Evolutionary conservation across 495 filamentous ascomycete genomes (phyloP), one percentile per base, ranked within the genome.

Genomic region (Rhypophila decipiens): DNA sequence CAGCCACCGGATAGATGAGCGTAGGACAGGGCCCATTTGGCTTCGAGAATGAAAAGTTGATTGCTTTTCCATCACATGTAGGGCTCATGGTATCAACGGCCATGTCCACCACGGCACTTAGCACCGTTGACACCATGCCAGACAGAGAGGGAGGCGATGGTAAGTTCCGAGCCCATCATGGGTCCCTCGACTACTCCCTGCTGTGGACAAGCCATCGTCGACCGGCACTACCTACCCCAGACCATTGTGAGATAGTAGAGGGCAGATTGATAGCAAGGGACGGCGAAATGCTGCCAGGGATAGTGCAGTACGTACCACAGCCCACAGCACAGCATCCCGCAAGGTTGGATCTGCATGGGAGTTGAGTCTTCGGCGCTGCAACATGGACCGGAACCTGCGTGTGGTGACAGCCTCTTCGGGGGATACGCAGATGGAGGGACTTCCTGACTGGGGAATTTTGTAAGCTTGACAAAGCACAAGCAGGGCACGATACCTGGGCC

Each of bases 381-480:
- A 13, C 27, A 31, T 7, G 7, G 27, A 13, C 27, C 27, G 27
- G 27, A 31, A 31, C 7, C 27, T 31, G 27, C 27, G 27, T 31
- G 35, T 37, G 7, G 5, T 39, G 47, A 51, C 41, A 44, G 50
- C 55, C 51, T 36, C 47, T 55, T 56, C 45, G 57, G 60, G 58
- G 37, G 37, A 15, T n/a, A 23, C 17, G 13, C 29, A 35, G 48
- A 55, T 51, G 46, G 24, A 42, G n/a, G 24, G 50, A 43, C 34
- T 60, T 53, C 53, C 59, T n/a, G 36, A 44, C 40, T 55, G 46
- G 57, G 58, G 45, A 31, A 43, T 48, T 60, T 55, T 24, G 58
- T 65, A 50, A 65, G 57, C 58, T 57, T 65, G 55, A 63, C 62
- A 58, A 63, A 63, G 55, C 58, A 58, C 5, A 48, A 45, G 53